A percentile compares a stretch with the other conserved stretches of the same genome.
phyloP scores from a whole-genome alignment of 306 rosid species.

The Medicago lupulina region DNA sequence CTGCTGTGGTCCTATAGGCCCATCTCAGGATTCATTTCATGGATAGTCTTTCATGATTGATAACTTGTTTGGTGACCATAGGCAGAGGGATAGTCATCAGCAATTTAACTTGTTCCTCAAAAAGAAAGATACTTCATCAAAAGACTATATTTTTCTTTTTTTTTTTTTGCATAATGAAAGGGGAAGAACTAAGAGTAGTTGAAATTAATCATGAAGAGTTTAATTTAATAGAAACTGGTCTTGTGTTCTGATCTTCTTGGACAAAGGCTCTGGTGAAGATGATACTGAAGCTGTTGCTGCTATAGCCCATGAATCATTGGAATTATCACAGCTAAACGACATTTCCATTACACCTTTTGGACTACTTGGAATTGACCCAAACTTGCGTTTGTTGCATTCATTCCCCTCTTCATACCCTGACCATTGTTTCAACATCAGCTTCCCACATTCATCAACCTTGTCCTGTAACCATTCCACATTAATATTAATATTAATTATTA shows the following conservation, averaged over 20 bases:
- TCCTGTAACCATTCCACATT: slow-evolving; percentile 51
- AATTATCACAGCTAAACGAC: slow-evolving; percentile 73
- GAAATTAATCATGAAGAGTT: slow-evolving; percentile 38
- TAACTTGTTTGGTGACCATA: slow-evolving; percentile 12
- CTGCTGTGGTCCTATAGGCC: slow-evolving; percentile 52
- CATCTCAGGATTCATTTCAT: slow-evolving; percentile 18
- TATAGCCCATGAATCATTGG: slow-evolving; percentile 78
- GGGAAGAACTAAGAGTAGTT: too few species aligned
- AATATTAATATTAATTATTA: background rate
- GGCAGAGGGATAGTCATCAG: too few species aligned
- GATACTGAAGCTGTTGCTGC: slow-evolving; percentile 53
- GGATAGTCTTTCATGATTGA: slow-evolving; percentile 20
- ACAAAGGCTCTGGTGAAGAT: slow-evolving; percentile 71
- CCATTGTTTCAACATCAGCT: slow-evolving; percentile 54
- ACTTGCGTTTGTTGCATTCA: slow-evolving; percentile 61
- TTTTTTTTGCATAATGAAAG: background rate
- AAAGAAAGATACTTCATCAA: slow-evolving; percentile 10
- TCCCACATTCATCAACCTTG: slow-evolving; percentile 67
- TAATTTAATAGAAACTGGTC: slow-evolving; percentile 44
- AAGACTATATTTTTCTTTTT: background rate
- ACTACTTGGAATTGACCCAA: slow-evolving; percentile 65
- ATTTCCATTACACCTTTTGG: slow-evolving; percentile 83
- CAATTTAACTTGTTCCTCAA: slow-evolving; percentile 51
- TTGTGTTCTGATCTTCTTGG: slow-evolving; percentile 64
- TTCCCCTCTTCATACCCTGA: slow-evolving; percentile 34